These are phyloP conservation scores for Clathrospora elynae DNA, from an alignment of 2,329 filamentous ascomycete genomes.

Conservation along the genomic window DNA sequence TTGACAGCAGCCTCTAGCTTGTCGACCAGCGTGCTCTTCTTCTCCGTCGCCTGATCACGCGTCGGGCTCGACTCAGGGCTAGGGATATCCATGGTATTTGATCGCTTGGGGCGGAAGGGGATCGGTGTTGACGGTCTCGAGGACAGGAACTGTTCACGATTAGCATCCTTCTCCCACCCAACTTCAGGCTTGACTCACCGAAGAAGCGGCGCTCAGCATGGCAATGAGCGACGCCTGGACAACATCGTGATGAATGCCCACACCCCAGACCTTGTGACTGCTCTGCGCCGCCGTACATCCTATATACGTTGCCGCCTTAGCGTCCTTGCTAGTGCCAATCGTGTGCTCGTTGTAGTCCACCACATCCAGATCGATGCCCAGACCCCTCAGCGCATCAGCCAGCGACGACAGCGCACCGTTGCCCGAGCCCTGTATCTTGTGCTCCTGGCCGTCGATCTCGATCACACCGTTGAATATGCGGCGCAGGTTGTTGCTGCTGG, in stretches of 20 bases:
- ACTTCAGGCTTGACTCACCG: constrained; percentile 61
- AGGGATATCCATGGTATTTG: constrained; percentile 53
- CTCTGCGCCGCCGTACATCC: constrained; percentile 76
- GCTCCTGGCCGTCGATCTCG: constrained; percentile 78
- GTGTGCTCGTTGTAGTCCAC: constrained; percentile 96
- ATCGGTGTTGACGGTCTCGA: constrained; percentile 72
- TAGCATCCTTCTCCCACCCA: constrained; percentile 7
- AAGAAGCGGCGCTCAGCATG: constrained; percentile 81
- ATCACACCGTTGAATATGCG: constrained; percentile 86
- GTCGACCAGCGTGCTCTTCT: constrained; percentile 30
- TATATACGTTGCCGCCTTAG: constrained; percentile 95
- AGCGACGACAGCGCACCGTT: constrained; percentile 91
- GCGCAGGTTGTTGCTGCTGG: constrained; percentile 76
- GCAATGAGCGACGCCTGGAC: constrained; percentile 88
- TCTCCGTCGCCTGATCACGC: constrained; percentile 13
- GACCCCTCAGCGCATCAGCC: constrained; percentile 75
- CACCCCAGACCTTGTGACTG: constrained; percentile 80
- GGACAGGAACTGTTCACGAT: constrained; percentile 66
- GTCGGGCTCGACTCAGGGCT: constrained; percentile 34
- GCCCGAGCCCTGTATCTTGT: constrained; percentile 77
- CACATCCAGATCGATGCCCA: constrained; percentile 88
- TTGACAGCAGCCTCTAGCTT: constrained; percentile 39
- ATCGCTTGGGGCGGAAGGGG: constrained; percentile 63
- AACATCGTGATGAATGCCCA: constrained; percentile 90
- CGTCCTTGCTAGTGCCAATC: constrained; percentile 77